These are phyloP conservation scores for Barnettozyma botsteinii DNA, from an alignment of 805 yeast species.

Conservation along the genomic window DNA sequence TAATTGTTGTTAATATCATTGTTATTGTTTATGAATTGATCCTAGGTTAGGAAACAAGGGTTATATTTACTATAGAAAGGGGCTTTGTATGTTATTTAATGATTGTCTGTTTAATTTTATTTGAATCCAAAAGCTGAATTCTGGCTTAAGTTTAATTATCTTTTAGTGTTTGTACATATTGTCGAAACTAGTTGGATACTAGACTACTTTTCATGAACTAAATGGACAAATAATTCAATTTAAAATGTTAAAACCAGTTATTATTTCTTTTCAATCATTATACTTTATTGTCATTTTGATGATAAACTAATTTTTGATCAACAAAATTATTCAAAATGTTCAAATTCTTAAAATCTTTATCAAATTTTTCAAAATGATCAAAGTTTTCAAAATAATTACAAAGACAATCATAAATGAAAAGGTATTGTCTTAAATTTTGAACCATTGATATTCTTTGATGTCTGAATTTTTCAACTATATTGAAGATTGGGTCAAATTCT, in stretches of 20 bases:
- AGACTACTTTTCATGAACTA: too few relatives aligned
- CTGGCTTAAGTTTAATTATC: too few relatives aligned
- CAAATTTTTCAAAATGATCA: conserved; percentile 1
- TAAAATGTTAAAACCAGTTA: too few relatives aligned
- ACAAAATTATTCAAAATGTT: conserved; percentile 6
- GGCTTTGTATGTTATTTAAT: too few relatives aligned
- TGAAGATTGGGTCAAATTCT: conserved; percentile 43
- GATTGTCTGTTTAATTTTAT: too few relatives aligned
- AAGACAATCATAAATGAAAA: conserved; percentile 64
- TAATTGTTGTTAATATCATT: conserved; percentile 59
- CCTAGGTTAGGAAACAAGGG: conserved; percentile 42
- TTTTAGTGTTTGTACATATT: too few relatives aligned
- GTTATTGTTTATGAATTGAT: conserved; percentile 67
- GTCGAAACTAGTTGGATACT: too few relatives aligned
- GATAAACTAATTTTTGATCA: background rate
- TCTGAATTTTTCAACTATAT: conserved; percentile 60
- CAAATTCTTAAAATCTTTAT: conserved; percentile 6
- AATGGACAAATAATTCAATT: too few relatives aligned
- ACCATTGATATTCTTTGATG: conserved; percentile 80
- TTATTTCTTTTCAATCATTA: background rate
- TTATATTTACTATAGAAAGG: too few relatives aligned
- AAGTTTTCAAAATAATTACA: conserved; percentile 22
- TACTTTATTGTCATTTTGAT: background rate
- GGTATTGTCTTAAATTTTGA: conserved; percentile 69
- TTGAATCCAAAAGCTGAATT: too few relatives aligned